A percentile compares a stretch with the other conserved stretches of the same genome.
phyloP scores from a whole-genome alignment of 768 basidiomycete genomes.

The Mycena olivaceomarginata region DNA sequence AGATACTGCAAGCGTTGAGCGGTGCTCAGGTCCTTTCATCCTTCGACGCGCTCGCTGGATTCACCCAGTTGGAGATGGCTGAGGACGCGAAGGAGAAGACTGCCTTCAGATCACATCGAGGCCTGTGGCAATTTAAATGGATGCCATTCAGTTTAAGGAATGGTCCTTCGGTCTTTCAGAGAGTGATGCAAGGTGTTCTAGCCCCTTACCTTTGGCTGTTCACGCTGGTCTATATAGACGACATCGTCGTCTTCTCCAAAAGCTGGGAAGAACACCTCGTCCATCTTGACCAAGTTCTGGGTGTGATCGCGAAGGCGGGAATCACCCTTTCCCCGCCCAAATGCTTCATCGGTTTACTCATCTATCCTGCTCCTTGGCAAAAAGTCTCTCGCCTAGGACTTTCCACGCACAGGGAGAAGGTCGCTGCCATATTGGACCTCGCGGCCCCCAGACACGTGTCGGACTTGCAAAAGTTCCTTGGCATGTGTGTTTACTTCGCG shows the following conservation, averaged over 20 bases:
- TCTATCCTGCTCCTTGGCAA: too few species aligned
- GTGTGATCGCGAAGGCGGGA: slow-evolving; percentile 40
- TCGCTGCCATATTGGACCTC: slow-evolving; percentile 44
- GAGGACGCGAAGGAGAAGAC: slow-evolving; percentile 51
- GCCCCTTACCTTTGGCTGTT: too few species aligned
- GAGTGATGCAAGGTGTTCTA: too few species aligned
- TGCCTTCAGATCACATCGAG: slow-evolving; percentile 53
- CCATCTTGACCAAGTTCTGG: slow-evolving; percentile 44
- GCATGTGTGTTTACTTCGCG: slow-evolving; percentile 52
- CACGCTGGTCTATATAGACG: slow-evolving; percentile 42
- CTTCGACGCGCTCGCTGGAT: slow-evolving; percentile 38
- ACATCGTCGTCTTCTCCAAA: slow-evolving; percentile 44
- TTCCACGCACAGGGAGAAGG: slow-evolving; percentile 49
- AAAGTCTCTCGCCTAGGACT: too few species aligned
- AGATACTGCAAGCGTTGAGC: slow-evolving; percentile 49
- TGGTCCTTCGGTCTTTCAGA: too few species aligned
- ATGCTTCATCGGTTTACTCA: too few species aligned
- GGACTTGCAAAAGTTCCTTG: slow-evolving; percentile 50
- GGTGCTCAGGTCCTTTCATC: slow-evolving; percentile 39
- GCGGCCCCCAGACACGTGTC: slow-evolving; percentile 30
- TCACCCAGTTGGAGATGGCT: slow-evolving; percentile 53
- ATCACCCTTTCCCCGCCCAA: too few species aligned
- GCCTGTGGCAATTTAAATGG: too few species aligned
- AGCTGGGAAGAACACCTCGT: slow-evolving; percentile 45
- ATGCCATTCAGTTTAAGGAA: too few species aligned